Base-by-base conservation (phyloP, 768 basidiomycete genomes). In the Termitomyces sp. region DNA sequence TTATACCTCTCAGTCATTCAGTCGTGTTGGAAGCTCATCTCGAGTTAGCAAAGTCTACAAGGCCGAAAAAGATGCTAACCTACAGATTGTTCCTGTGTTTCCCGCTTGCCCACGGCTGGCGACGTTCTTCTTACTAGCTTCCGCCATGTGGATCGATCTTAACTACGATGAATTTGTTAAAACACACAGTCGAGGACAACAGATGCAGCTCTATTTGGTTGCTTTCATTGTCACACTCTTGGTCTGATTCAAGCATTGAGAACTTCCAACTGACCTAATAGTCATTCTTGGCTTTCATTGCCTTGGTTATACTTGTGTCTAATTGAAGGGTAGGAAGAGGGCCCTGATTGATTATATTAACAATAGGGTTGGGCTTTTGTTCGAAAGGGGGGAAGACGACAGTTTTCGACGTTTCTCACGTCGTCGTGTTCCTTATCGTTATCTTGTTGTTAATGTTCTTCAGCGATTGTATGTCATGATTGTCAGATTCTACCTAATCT, bases 281-380 rank as follows among this genome's bases (percentile, higher is more conserved):
- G 32, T 12, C 21, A 17, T 49, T 37, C 16, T 25, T 48, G 80
- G 80, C 61, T 76, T 9, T 60, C 70, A 19, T 50, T 79, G 5
- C 82, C 81, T 1, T 83, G 82, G 81, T 62, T 78, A 25, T 43
- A 70, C 53, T 52, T 78, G 56, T 3, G 45, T 30, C n/a, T 34
- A 19, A 27, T 8, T 47, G 19, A 8, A 21, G 12, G 23, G 19
- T n/a, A 12, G 19, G 14, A 11, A 35, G 32, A 34, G 35, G 8
- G n/a, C n/a, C n/a, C 44, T 35, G 32, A 49, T 35, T 9, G 21
- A 21, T 25, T 21, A 21, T 7, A 50, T 19, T 19, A n/a, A n/a
- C n/a, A n/a, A n/a, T 45, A 83, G 80, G 83, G 83, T 3, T 78
- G 76, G 78, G 58, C 70, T 19, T 79, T 74, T 50, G 73, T 82